Base-by-base conservation (phyloP, 2,329 filamentous ascomycete species). In the Epicoccum nigrum region DNA sequence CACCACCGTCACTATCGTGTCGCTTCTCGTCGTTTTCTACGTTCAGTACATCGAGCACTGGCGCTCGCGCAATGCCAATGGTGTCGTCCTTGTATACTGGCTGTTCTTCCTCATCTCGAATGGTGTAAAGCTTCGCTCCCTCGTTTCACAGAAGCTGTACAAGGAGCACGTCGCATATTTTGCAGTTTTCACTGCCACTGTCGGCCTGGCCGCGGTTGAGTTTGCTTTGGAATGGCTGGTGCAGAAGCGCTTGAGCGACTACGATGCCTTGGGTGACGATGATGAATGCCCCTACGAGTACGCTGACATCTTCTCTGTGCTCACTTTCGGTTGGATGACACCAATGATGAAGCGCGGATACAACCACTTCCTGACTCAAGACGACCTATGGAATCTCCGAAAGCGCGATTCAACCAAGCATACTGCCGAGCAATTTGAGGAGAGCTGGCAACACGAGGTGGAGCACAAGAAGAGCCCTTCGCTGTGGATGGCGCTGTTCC, bases 281-380 rank as follows among this genome's bases (percentile, higher is more conserved):
- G 83, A 88, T 60, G 86, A 89, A 73, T 89, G 86, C 48, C 89
- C 89, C 0, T 86, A 90, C 56, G 92, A 97, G 74, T 96, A 96
- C 71, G 92, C 94, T 11, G 92, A 93, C 54, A 81, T 97, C 44
- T 99, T 99, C 76, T 96, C 93, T 4, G 85, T 90, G 42, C 81
- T 99, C 37, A 96, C 93, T 0, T 99, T 99, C 73, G 87, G 89
- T 46, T 99, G 94, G 94, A 97, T 99, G 93, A 97, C 94, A 0
- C 92, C 94, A 0, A 78, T 99, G 83, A 99, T 99, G 94, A 92
- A 86, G 69, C 88, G 88, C 68, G 94, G 94, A 1, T 97, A 99
- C 78, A 90, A 88, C 68, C 85, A 92, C 52, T 99, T 86, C 71
- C 80, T 99, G 55, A 96, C 92, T 1, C 92, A 97, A 71, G 90